A percentile compares a stretch with the other conserved stretches of the same genome.
Evolutionary conservation across 2,329 filamentous ascomycete genomes (phyloP).

Genomic region (Aureobasidium sp.): DNA sequence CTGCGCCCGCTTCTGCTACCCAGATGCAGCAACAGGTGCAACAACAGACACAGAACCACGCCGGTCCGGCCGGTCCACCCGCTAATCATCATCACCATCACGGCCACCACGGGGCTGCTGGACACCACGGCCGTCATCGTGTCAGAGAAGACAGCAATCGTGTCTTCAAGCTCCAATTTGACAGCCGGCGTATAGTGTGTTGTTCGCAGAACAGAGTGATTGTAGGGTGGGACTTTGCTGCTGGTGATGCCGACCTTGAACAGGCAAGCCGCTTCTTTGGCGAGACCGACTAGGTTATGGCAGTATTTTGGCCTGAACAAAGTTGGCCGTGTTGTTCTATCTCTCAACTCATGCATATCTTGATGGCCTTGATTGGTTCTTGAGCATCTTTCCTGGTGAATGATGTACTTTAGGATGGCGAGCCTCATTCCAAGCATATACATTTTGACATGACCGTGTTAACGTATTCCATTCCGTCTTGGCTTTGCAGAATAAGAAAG

Average conservation of each 20-base stretch:
- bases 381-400: background rate
- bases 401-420: background rate
- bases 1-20: background rate
- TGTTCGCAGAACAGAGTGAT: conserved; percentile 88
- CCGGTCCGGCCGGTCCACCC: conserved; percentile 6
- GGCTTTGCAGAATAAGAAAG: too few relatives aligned
- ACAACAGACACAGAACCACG: conserved; percentile 31
- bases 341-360: background rate
- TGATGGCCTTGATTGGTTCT: background rate
- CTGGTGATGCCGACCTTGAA: conserved; percentile 59
- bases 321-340: background rate
- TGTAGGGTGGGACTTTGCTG: conserved; percentile 96
- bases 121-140: conserved; percentile 11
- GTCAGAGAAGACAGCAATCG: conserved; percentile 42
- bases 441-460: background rate
- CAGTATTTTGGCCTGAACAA: background rate
- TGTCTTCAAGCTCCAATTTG: conserved; percentile 96
- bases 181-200: conserved; percentile 85
- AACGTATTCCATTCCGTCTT: background rate
- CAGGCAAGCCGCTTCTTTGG: conserved; percentile 17
- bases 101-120: background rate
- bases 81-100: conserved; percentile 5
- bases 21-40: background rate
- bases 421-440: background rate
- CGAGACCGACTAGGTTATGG: conserved; percentile 12